Base-by-base conservation (phyloP, 176 grass and related monocot genomes). In the Pharus latifolius region DNA sequence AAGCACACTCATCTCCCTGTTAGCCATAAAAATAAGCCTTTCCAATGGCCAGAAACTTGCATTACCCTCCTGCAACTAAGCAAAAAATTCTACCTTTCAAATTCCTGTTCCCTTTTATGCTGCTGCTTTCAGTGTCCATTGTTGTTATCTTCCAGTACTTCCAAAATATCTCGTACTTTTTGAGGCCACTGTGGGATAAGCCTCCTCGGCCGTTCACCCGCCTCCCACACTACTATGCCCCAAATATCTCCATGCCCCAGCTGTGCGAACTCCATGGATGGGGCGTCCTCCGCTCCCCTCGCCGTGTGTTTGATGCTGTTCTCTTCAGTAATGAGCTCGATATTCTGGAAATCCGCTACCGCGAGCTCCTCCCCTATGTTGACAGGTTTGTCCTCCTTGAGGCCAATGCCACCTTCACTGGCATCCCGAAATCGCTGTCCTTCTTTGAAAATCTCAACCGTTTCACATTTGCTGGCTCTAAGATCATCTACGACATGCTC, bases 321-420 rank as follows among this genome's bases (percentile, higher is more conserved):
- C 90, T 93, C 44, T 93, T 98, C 52, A 98, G 90, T 49, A 98
- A 93, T 34, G 95, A 98, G 34, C 78, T 98, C 6, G 95, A 98
- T 58, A 50, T 98, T 34, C 87, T 98, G 10, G 90, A 98, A 59
- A 91, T 93, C 57, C 90, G 95, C 10, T 87, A 90, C 67, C 72
- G 8, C 2, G 95, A 93, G 63, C 81, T 98, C 46, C 66, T 89
- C 32, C 95, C 90, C 26, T 65, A 90, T 50, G 81, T 98, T 40
- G 70, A 93, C 24, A 82, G 77, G 58, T 98, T 98, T 72, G 78
- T 98, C 67, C 57, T 98, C 82, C 69, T 98, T 29, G 95, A 98
- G 74, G 78, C 95, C 15, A 98, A 94, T 62, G 32, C 90, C 19
- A 98, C 95, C 13, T 98, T 98, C 72, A 98, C 95, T 0, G 90